Conservation (phyloP, 106 monocot genomes). For the Iris macrosiphon region DNA sequence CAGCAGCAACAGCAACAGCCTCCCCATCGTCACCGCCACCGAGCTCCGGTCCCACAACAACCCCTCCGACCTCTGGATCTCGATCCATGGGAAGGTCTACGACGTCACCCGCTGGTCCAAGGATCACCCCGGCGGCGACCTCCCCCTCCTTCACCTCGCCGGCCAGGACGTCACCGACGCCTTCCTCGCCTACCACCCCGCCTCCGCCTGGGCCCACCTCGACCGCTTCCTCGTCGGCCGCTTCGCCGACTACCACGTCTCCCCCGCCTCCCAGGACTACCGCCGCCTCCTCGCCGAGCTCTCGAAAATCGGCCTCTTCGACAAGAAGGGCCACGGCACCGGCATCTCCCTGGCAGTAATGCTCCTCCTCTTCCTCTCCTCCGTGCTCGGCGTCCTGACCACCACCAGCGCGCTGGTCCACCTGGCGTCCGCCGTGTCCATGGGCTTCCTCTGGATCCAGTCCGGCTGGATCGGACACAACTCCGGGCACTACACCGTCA, state of each 20-base stretch:
- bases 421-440: conserved; percentile 13
- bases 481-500: conserved; percentile 25
- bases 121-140: conserved; percentile 35
- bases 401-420: conserved; percentile 13
- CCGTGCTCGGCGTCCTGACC: conserved; percentile 16
- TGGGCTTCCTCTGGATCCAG: conserved; percentile 41
- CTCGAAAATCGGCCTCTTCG: conserved; percentile 31
- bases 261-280: conserved; percentile 38
- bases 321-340: conserved; percentile 16
- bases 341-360: conserved; percentile 2
- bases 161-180: conserved; percentile 54
- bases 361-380: conserved; percentile 7
- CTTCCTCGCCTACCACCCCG: conserved; percentile 47
- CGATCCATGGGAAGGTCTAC: conserved; percentile 63
- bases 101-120: conserved; percentile 38
- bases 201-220: conserved; percentile 28
- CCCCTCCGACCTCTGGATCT: conserved; percentile 40
- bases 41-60: conserved; percentile 41
- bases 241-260: conserved; percentile 33
- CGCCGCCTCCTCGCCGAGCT: conserved; percentile 33
- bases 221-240: conserved; percentile 32
- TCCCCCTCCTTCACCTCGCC: conserved; percentile 41
- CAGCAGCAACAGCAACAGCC: too few relatives aligned
- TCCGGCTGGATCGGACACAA: conserved; percentile 49
- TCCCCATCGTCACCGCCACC: conserved; percentile 20